These are phyloP conservation scores for Candida sp. DNA, from an alignment of 1,139 yeast species.

Conservation along the genomic window DNA sequence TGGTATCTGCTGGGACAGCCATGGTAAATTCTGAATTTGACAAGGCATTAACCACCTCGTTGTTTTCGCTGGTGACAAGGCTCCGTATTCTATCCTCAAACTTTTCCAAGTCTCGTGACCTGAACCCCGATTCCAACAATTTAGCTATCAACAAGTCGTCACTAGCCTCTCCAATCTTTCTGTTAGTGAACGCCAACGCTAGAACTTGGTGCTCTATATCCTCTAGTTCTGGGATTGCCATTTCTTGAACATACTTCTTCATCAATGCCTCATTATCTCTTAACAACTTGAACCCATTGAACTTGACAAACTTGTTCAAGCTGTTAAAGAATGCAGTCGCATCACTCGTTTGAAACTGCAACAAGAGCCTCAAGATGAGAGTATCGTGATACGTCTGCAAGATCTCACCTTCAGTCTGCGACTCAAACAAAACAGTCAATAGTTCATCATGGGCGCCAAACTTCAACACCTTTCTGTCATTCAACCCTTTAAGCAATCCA, in stretches of 20 bases:
- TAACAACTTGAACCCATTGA: slow-evolving; percentile 41
- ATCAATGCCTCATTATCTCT: slow-evolving; percentile 34
- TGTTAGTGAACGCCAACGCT: slow-evolving; percentile 9
- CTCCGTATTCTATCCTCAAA: slow-evolving; percentile 2
- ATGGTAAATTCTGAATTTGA: slow-evolving; percentile 9
- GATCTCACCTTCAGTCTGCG: slow-evolving; percentile 63
- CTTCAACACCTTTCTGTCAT: slow-evolving; percentile 23
- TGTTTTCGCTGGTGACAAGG: slow-evolving; percentile 8
- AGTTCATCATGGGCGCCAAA: slow-evolving; percentile 33
- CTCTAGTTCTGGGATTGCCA: background rate
- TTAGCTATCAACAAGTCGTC: slow-evolving; percentile 19
- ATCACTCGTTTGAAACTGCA: slow-evolving; percentile 26
- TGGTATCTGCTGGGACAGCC: slow-evolving; percentile 4
- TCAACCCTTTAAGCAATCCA: slow-evolving; percentile 62
- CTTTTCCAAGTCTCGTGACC: slow-evolving; percentile 2
- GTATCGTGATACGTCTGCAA: slow-evolving; percentile 56
- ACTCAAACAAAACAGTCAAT: slow-evolving; percentile 52
- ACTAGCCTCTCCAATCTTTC: background rate
- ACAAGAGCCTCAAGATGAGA: slow-evolving; percentile 48
- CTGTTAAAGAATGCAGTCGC: slow-evolving; percentile 28
- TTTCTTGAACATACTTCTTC: background rate
- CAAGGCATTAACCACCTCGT: slow-evolving; percentile 12
- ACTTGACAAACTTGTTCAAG: slow-evolving; percentile 44
- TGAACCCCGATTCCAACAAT: slow-evolving; percentile 22
- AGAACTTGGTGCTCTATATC: slow-evolving; percentile 12